phyloP scores from a whole-genome alignment of 2,329 filamentous ascomycete species.

The Phyllosticta citrichinensis region DNA sequence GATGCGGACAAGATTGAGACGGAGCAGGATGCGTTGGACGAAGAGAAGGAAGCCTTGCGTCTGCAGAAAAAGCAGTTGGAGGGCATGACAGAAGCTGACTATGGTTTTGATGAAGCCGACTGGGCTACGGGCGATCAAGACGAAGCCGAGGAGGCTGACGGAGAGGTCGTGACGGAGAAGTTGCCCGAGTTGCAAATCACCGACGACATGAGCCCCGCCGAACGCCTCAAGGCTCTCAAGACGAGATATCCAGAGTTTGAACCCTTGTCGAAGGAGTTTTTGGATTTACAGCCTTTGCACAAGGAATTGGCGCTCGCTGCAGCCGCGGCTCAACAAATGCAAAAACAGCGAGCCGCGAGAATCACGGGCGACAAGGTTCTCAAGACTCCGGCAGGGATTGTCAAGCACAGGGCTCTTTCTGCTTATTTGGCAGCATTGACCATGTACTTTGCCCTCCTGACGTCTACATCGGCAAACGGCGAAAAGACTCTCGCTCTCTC shows the following conservation, averaged over 20 bases:
- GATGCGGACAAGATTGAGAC: conserved; percentile 69
- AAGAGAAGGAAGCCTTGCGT: conserved; percentile 81
- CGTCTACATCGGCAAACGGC: conserved; percentile 53
- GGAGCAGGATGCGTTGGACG: conserved; percentile 69
- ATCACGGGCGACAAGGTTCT: conserved; percentile 14
- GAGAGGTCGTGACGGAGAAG: conserved; percentile 69
- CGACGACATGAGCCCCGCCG: conserved; percentile 64
- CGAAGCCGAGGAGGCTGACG: conserved; percentile 30
- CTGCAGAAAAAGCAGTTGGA: conserved; percentile 85
- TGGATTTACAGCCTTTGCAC: conserved; percentile 53
- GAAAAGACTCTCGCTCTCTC: conserved; percentile 50
- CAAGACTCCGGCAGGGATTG: conserved; percentile 28
- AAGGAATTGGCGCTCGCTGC: conserved; percentile 51
- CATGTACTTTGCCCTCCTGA: conserved; percentile 92
- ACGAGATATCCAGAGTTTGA: conserved; percentile 88
- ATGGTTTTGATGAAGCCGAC: conserved; percentile 81
- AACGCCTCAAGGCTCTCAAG: conserved; percentile 65
- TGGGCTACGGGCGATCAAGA: conserved; percentile 56
- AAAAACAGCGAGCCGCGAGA: conserved; percentile 12
- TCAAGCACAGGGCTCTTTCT: conserved; percentile 71
- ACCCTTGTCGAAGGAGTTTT: conserved; percentile 69
- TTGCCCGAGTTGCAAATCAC: conserved; percentile 75
- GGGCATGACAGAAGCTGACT: conserved; percentile 84
- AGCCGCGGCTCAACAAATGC: conserved; percentile 42
- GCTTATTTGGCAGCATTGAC: conserved; percentile 79